A percentile compares a stretch with the other conserved stretches of the same genome.
phyloP scores from a whole-genome alignment of 208 protist genomes.

The Crithidia sp. region DNA sequence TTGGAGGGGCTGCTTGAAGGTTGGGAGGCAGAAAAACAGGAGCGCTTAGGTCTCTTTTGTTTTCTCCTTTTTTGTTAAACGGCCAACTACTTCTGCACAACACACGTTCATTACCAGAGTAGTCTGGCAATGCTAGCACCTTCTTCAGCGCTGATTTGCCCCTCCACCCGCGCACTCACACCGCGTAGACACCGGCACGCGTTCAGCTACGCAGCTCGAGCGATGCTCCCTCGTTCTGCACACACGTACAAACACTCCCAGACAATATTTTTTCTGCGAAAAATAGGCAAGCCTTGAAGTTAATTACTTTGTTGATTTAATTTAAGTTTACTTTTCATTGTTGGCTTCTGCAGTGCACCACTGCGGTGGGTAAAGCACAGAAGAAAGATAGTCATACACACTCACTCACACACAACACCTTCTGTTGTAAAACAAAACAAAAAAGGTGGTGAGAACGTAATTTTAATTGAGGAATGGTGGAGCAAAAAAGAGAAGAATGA shows the following conservation, averaged over 20 bases:
- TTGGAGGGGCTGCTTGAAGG: too few relatives aligned
- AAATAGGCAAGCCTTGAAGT: neutral
- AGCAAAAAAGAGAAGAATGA: neutral
- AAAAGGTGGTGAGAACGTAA: neutral
- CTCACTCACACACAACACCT: neutral
- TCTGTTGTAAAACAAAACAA: constrained; percentile 9
- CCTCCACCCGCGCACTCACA: too few relatives aligned
- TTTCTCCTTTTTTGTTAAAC: too few relatives aligned
- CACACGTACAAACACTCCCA: neutral
- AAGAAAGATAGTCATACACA: too few relatives aligned
- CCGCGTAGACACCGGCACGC: too few relatives aligned
- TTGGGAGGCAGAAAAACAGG: too few relatives aligned
- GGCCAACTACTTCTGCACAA: constrained; percentile 1
- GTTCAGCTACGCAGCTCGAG: too few relatives aligned
- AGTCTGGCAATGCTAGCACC: neutral
- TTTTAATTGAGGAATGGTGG: neutral
- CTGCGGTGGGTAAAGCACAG: too few relatives aligned
- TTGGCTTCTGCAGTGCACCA: neutral
- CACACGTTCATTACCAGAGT: neutral
- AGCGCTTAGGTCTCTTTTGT: too few relatives aligned
- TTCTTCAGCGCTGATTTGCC: too few relatives aligned
- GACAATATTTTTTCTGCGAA: constrained; percentile 1
- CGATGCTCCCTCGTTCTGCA: neutral
- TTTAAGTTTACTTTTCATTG: neutral
- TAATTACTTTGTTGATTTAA: too few relatives aligned